These are phyloP conservation scores for Alternaria consortialis DNA, from an alignment of 2,329 filamentous ascomycete genomes.

Conservation along the genomic window DNA sequence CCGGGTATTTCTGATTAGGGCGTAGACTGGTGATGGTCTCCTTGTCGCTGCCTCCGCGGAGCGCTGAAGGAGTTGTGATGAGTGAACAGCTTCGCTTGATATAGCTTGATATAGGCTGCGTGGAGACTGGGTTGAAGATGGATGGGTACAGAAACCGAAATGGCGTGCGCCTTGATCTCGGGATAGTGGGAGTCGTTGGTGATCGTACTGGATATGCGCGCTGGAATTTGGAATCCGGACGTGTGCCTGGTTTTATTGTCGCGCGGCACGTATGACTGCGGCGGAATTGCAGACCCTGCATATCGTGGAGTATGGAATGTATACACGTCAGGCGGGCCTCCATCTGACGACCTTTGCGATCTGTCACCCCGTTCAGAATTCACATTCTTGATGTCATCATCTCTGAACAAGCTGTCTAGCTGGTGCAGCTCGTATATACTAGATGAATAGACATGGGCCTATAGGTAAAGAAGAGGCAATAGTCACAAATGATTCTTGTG, in stretches of 20 bases:
- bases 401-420: neutral
- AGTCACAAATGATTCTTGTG: neutral
- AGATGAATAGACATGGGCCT: neutral
- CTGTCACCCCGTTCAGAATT: neutral
- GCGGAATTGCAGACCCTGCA: neutral
- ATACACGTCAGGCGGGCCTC: neutral
- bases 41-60: slow-evolving; percentile 4
- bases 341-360: neutral
- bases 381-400: neutral
- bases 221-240: slow-evolving; percentile 1
- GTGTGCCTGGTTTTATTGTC: neutral
- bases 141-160: neutral
- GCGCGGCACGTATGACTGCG: neutral
- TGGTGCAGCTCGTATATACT: neutral
- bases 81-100: neutral
- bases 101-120: slow-evolving; percentile 2
- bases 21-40: slow-evolving; percentile 1
- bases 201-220: neutral
- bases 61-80: slow-evolving; percentile 1
- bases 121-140: neutral
- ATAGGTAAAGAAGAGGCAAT: neutral
- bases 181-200: neutral
- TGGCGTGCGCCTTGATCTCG: slow-evolving; percentile 2
- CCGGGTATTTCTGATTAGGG: neutral
- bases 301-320: neutral